Conservation (phyloP, 129 eudicot genomes). For the Ambrosia trifida region DNA sequence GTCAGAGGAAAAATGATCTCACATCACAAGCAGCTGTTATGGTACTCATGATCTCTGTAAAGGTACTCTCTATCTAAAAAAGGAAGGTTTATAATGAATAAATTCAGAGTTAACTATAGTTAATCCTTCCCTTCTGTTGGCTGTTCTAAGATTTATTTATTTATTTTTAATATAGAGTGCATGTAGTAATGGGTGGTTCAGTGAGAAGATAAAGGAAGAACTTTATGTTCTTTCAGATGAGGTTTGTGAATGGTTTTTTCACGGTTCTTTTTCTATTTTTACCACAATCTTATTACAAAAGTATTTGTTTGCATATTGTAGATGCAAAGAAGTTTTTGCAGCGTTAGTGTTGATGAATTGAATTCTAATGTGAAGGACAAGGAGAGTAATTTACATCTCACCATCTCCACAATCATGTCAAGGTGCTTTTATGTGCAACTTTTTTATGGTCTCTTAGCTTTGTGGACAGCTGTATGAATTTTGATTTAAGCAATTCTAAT, state of each 20-base stretch:
- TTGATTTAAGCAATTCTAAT: neutral
- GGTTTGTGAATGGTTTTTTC: conserved; percentile 41
- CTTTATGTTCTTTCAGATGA: conserved; percentile 58
- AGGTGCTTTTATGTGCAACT: conserved; percentile 37
- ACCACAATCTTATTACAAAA: neutral
- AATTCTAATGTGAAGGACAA: conserved; percentile 49
- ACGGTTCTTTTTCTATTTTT: conserved; percentile 13
- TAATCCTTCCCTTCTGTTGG: neutral
- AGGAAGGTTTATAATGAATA: conserved; percentile 8
- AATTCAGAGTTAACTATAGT: neutral
- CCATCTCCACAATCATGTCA: conserved; percentile 63
- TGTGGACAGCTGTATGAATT: neutral
- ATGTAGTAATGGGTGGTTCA: conserved; percentile 73
- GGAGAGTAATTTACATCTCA: conserved; percentile 34
- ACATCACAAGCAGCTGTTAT: conserved; percentile 63
- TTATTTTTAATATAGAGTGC: conserved; percentile 55
- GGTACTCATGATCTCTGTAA: conserved; percentile 87
- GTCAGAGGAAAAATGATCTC: conserved; percentile 52
- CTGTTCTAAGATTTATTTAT: neutral
- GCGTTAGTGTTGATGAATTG: conserved; percentile 41
- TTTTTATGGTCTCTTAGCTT: conserved; percentile 18
- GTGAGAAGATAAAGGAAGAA: conserved; percentile 55
- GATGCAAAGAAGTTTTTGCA: conserved; percentile 63
- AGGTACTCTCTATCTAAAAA: conserved; percentile 45
- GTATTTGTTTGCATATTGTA: conserved; percentile 25